Evolutionary conservation across 495 filamentous ascomycete genomes (phyloP), one percentile per base, ranked within the genome.

Genomic region (Beverwykella pulmonaria): DNA sequence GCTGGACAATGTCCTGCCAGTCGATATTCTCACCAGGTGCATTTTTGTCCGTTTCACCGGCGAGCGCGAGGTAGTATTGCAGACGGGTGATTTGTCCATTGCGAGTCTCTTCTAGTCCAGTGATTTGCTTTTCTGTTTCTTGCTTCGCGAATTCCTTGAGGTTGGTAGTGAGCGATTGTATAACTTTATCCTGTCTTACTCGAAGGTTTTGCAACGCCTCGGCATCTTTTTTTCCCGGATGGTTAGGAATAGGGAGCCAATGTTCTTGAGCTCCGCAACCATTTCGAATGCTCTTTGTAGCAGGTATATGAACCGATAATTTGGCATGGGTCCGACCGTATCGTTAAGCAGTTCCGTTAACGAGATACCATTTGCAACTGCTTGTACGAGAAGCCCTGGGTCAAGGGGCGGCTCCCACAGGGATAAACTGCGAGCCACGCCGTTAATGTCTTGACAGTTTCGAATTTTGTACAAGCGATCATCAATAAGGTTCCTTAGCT

Each of bases 251-350:
- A 10, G 17, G 14, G 7, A 20, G n/a, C 25, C 26, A n/a, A 77
- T 25, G 5, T 12, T 26, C 32, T 68, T 75, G 1, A 79, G 34
- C 63, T 79, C 73, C 2, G 14, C 29, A 46, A 55, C 69, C 7
- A 80, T 14, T 17, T 79, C 78, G 2, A 77, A 39, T 0, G 78
- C 77, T 53, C 68, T 65, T 22, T 61, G 36, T 10, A 79, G 30
- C 1, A 79, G 52, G 29, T 60, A 63, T n/a, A 47, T 17, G 61
- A 77, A 79, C 1, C 78, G 74, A 39, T 76, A 78, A 30, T 76
- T 74, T 1, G 78, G 78, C 61, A 79, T 66, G 0, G 77, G 72
- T 19, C 41, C 57, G 53, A 57, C 53, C 15, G 72, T n/a, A 25
- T 77, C 69, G 14, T 32, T 57, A n/a, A 73, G 25, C 19, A 76